Percentiles rank a stretch among this genome's conserved stretches.
Conservation (phyloP, 1,284 basidiomycete species). For the Ceratobasidium sp. region DNA sequence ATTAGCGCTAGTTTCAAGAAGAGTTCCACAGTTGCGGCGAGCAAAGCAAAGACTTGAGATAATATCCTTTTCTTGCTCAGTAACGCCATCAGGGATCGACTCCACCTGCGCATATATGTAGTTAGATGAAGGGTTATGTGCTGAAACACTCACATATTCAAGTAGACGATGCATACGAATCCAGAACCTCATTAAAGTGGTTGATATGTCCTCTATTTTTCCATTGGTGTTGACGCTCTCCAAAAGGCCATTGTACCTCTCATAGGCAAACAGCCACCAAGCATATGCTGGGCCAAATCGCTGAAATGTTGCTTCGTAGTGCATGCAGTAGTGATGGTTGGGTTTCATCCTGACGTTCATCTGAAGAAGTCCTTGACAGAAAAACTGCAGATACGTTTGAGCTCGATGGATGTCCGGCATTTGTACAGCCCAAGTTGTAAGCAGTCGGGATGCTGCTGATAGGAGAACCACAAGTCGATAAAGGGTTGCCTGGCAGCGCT, state of each 20-base stretch:
- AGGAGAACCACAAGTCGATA: background rate
- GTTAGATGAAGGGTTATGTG: background rate
- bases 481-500: background rate
- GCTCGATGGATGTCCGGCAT: constrained; percentile 50
- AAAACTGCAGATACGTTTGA: constrained; percentile 49
- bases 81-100: background rate
- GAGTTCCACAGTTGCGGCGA: background rate
- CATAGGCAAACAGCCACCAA: constrained; percentile 57
- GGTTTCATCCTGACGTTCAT: constrained; percentile 48
- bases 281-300: constrained; percentile 54
- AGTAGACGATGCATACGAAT: constrained; percentile 51
- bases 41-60: background rate
- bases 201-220: background rate
- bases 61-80: background rate
- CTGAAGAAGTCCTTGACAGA: constrained; percentile 44
- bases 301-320: constrained; percentile 50
- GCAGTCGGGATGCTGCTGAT: background rate
- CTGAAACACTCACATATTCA: constrained; percentile 49
- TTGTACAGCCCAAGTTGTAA: constrained; percentile 44
- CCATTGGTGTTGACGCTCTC: constrained; percentile 53
- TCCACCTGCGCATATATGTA: background rate
- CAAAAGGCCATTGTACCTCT: constrained; percentile 55
- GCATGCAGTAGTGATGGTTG: constrained; percentile 54
- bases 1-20: too few relatives aligned
- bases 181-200: constrained; percentile 47